Evolutionary conservation across 441 rosid species (phyloP).

Genomic region (Melastoma candidum): DNA sequence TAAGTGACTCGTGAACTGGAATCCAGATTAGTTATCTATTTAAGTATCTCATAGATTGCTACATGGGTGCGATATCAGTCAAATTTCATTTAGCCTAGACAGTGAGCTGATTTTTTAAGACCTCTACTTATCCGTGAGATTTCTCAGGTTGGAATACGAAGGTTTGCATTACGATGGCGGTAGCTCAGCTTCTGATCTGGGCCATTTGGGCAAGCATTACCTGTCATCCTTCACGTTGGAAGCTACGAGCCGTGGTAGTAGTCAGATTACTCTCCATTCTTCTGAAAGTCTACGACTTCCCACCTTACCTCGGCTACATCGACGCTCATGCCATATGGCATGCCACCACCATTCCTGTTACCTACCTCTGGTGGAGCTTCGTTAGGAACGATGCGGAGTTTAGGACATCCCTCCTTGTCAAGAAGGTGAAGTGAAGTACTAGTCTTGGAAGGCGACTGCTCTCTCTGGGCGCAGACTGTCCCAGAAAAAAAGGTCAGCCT

Average conservation of each 20-base stretch:
- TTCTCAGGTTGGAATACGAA: no score
- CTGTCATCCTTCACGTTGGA: constrained; percentile 4
- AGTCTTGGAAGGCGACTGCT: not conserved
- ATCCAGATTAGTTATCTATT: no score
- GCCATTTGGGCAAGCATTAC: constrained; percentile 5
- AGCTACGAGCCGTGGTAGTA: constrained; percentile 5
- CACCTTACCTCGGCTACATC: constrained; percentile 3
- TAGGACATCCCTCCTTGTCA: not conserved
- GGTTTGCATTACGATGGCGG: not conserved
- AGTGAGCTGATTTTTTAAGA: no score
- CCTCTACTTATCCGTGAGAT: no score
- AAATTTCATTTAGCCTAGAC: no score
- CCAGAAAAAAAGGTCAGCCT: no score
- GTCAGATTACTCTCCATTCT: constrained; percentile 3
- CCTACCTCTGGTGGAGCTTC: constrained; percentile 10
- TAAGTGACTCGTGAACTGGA: no score
- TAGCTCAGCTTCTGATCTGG: constrained; percentile 5
- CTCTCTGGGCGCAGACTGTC: no score
- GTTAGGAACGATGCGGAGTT: constrained; percentile 7
- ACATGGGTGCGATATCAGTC: no score
- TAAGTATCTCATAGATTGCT: no score
- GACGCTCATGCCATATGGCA: constrained; percentile 9
- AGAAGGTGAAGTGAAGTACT: constrained; percentile 2
- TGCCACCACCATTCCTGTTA: constrained; percentile 10
- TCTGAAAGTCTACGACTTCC: constrained; percentile 6